Evolutionary conservation across 2,329 filamentous ascomycete species (phyloP), one percentile per base, ranked within the genome.

Genomic region (Fusarium sp.): DNA sequence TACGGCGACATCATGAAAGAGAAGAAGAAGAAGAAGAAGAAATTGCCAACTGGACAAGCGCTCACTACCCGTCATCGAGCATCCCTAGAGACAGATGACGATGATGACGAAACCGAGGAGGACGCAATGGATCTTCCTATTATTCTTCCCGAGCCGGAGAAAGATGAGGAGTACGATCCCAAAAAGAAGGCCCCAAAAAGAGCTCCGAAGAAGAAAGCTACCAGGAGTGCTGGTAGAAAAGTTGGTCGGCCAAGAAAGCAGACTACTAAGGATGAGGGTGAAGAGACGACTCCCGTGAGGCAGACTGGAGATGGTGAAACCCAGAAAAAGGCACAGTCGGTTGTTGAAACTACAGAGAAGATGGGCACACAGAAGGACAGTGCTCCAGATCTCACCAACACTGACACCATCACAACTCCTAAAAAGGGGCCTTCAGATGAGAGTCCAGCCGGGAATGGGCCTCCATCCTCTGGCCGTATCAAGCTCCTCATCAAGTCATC

Each of bases 111-210:
- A 1, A 36, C 8, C 2, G 53, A 54, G 4, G 62, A 43, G n/a
- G 38, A 42, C 9, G 47, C 43, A 11, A 46, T 50, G 42, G 38
- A 32, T 5, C 20, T 57, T 30, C 43, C 57, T 10, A 19, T 66
- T 12, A 36, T 24, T 2, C 36, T 60, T 4, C 59, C 55, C 5
- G 65, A 69, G 23, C 48, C 69, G 0, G 69, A 72, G 21, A 58
- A 67, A 4, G 70, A 72, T 39, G 55, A 42, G 1, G 52, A 63
- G 8, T 72, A 72, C 20, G 44, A 45, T 6, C 70, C 70, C 2
- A 64, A 53, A 6, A 24, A 39, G 21, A 56, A 36, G 6, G 24
- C 34, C 4, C 10, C 43, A 10, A 59, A 34, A 4, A 51, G n/a
- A 11, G 19, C 50, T 4, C 38, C 39, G 12, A 67, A 52, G 44